Evolutionary conservation across 345 rosid genomes (phyloP).

Genomic region (Salix viminalis): DNA sequence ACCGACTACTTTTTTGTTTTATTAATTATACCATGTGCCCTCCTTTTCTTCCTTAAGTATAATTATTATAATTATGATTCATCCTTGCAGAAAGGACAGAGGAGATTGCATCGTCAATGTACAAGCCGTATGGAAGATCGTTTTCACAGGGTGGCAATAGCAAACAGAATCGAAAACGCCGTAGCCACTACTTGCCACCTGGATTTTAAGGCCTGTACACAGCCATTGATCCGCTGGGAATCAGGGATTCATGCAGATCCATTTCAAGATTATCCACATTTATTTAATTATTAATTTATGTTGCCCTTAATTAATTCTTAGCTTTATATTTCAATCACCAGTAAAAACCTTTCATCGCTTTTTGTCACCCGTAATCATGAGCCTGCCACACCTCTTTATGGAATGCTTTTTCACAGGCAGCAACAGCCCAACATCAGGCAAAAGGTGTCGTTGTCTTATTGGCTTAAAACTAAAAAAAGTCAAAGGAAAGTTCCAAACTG

Average conservation of each 20-base stretch:
- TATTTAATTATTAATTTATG: neutral
- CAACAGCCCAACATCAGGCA: neutral
- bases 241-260: neutral
- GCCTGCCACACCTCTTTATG: conserved; percentile 8
- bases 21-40: neutral
- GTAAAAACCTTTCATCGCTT: neutral
- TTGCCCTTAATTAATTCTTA: neutral
- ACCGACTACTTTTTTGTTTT: neutral
- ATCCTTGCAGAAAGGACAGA: neutral
- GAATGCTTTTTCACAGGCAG: conserved; percentile 4
- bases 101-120: neutral
- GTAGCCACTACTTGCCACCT: neutral
- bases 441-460: neutral
- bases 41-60: neutral
- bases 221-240: neutral
- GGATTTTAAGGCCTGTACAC: neutral
- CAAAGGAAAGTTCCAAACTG: neutral
- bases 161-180: neutral
- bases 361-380: neutral
- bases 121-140: neutral
- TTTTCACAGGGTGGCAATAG: neutral
- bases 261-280: neutral
- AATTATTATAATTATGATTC: too few species aligned
- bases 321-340: neutral
- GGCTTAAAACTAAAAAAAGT: neutral